Evolutionary conservation across 371 early-diverging fungal genomes (phyloP), one percentile per base, ranked within the genome.

Genomic region (Funneliformis caledonium): DNA sequence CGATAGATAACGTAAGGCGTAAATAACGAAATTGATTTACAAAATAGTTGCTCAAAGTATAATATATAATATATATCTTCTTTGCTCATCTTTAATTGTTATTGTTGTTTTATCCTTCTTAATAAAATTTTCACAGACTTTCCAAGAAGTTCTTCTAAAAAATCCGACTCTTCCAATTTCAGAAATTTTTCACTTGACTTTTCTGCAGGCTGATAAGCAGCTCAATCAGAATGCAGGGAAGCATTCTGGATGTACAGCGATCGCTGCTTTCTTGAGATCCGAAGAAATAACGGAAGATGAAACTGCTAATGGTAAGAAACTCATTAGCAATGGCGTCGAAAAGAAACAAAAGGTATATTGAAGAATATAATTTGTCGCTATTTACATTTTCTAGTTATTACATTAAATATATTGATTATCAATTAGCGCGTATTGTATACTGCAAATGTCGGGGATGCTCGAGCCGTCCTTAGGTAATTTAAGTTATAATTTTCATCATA

Each of bases 391-490:
- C 26, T 60, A 2, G 0, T 82, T 67, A 43, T 79, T 26, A 52
- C 33, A 82, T 37, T n/a, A 70, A 37, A 31, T 8, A 9, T 19
- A 45, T 22, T 62, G 10, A 4, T 52, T 76, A 8, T 37, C 22
- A 33, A 60, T 72, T 56, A 94, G 94, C 90, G 97, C 70, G 92
- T 93, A 31, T 86, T 98, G 69, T 96, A 97, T 83, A 94, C 94
- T 47, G 98, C 97, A 61, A 98, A 98, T 85, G 98, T 94, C 33
- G 99, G 99, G 48, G 99, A 98, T 89, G 97, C 98, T 8, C 89
- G 99, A 60, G 97, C 95, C 19, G 97, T 98, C 45, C 85, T 97
- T 81, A 90, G 94, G 93, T 93, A 89, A 83, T 81, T 80, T 33
- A 62, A 62, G 9, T 1, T 37, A 37, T 37, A 37, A 37, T 37